phyloP scores from a whole-genome alignment of 306 rosid species.

The Malus sylvestris region DNA sequence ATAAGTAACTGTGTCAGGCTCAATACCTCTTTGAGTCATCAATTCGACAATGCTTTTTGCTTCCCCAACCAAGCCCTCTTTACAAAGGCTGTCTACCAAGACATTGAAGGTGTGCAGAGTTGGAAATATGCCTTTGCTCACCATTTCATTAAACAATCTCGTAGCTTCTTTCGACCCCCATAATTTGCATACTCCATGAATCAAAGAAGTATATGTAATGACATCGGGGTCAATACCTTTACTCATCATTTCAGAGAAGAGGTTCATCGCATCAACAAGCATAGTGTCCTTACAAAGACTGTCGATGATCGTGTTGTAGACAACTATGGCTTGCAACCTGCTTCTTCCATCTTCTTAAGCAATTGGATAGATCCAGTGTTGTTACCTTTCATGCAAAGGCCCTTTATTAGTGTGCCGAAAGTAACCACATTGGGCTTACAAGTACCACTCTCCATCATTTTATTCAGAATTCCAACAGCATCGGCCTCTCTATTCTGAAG shows the following conservation, averaged over 20 bases:
- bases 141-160: not conserved
- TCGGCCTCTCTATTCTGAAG: not conserved
- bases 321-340: constrained; percentile 10
- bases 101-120: not conserved
- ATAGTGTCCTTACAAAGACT: constrained; percentile 12
- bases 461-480: not conserved
- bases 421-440: constrained; percentile 11
- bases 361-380: not conserved
- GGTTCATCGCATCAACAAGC: not conserved
- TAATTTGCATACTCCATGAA: too few species aligned
- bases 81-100: not conserved
- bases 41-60: too few species aligned
- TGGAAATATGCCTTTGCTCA: not conserved
- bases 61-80: too few species aligned
- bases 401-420: constrained; percentile 19
- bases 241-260: not conserved
- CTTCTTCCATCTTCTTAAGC: constrained; percentile 18
- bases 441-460: not conserved
- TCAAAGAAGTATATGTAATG: not conserved
- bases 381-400: constrained; percentile 3
- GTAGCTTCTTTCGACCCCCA: too few species aligned
- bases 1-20: not conserved
- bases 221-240: not conserved
- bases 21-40: too few species aligned
- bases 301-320: constrained; percentile 23